These are phyloP conservation scores for Colletotrichum plurivorum DNA, from an alignment of 2,329 filamentous ascomycete genomes.

Conservation along the genomic window DNA sequence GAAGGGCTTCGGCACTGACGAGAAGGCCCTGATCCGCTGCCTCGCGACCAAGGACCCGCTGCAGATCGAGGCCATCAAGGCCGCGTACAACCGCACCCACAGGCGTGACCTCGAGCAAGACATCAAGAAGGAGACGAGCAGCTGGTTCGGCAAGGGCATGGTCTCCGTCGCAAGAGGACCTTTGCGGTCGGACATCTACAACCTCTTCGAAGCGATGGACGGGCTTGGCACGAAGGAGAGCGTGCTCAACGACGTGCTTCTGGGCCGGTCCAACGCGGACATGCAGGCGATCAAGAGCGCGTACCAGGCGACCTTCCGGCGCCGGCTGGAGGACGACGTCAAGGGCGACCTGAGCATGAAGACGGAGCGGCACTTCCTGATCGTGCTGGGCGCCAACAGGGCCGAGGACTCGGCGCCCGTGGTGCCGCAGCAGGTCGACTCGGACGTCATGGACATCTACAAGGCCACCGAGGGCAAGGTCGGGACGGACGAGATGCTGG, in stretches of 20 bases:
- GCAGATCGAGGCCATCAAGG: conserved; percentile 78
- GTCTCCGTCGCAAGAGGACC: conserved; percentile 85
- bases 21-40: conserved; percentile 79
- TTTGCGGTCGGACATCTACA: conserved; percentile 80
- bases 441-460: conserved; percentile 83
- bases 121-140: conserved; percentile 81
- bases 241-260: conserved; percentile 87
- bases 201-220: conserved; percentile 79
- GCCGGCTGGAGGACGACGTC: conserved; percentile 79
- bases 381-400: conserved; percentile 81
- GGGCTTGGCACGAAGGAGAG: conserved; percentile 89
- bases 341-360: conserved; percentile 86
- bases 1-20: conserved; percentile 95
- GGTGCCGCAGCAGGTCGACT: conserved; percentile 79
- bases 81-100: conserved; percentile 75
- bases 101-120: conserved; percentile 80
- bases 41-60: conserved; percentile 82
- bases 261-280: conserved; percentile 89
- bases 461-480: conserved; percentile 80
- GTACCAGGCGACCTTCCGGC: conserved; percentile 78
- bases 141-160: conserved; percentile 82
- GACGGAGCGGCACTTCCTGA: conserved; percentile 87
- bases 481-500: conserved; percentile 81
- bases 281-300: conserved; percentile 86
- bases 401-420: conserved; percentile 84